Conservation (phyloP, 2,329 filamentous ascomycete genomes). For the Macrophomina phaseolina region DNA sequence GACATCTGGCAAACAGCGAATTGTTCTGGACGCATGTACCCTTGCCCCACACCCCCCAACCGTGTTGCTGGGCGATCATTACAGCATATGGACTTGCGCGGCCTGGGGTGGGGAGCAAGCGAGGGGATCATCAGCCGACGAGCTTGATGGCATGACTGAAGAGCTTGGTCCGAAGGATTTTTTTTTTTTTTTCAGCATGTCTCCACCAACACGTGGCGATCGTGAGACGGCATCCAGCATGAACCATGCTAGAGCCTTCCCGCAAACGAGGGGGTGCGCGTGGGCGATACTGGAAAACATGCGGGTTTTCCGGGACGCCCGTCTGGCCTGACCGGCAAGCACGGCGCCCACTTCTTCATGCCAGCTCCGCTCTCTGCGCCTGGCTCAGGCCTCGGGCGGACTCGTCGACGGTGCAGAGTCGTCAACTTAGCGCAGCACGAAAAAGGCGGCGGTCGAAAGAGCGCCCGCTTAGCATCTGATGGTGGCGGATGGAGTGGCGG, state of each 20-base stretch:
- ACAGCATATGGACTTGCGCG: not conserved
- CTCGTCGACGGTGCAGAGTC: not conserved
- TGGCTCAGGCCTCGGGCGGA: not conserved
- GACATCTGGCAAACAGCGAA: not conserved
- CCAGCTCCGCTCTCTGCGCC: not conserved
- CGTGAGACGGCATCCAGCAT: slow-evolving; percentile 10
- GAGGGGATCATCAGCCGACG: not conserved
- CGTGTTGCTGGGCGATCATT: not conserved
- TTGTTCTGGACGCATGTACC: not conserved
- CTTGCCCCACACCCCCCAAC: not conserved
- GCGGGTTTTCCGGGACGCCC: not conserved
- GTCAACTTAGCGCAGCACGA: not conserved
- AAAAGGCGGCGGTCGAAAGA: not conserved
- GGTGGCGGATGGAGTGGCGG: not conserved
- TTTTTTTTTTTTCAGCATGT: slow-evolving; percentile 2
- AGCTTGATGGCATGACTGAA: not conserved
- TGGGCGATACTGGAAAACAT: not conserved
- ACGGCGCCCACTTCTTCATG: not conserved
- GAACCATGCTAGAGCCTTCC: slow-evolving; percentile 11
- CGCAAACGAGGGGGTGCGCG: not conserved
- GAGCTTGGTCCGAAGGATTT: slow-evolving; percentile 12
- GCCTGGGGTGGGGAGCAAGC: not conserved
- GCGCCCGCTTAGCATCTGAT: not conserved
- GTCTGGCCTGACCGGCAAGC: not conserved
- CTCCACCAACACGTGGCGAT: slow-evolving; percentile 2